A percentile compares a stretch with the other conserved stretches of the same genome.
Evolutionary conservation across 495 filamentous ascomycete species (phyloP).

Genomic region (Penicillium fimorum): DNA sequence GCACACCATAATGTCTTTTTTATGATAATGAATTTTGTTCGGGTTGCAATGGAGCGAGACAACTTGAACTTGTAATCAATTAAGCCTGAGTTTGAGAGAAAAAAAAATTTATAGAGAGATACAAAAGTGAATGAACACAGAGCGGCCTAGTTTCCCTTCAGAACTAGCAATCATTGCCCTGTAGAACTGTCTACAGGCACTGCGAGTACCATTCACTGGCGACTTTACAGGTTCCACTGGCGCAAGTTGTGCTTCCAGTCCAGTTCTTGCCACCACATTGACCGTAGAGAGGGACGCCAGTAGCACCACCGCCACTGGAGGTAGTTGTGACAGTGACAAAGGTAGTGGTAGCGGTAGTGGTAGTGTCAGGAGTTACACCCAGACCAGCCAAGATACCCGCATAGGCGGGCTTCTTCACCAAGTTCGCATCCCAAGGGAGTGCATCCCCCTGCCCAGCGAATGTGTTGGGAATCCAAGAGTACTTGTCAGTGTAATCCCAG

Average conservation of each 20-base stretch:
- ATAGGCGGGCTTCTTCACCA: constrained; percentile 58
- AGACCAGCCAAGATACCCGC: constrained; percentile 36
- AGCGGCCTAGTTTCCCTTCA: too few relatives aligned
- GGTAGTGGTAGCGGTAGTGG: constrained; percentile 20
- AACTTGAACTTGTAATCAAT: too few relatives aligned
- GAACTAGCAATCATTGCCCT: neutral
- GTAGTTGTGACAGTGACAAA: constrained; percentile 29
- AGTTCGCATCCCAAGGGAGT: constrained; percentile 53
- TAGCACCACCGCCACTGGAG: constrained; percentile 19
- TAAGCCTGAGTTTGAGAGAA: neutral
- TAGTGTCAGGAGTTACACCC: constrained; percentile 17
- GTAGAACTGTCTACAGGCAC: constrained; percentile 34
- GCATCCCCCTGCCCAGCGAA: constrained; percentile 55
- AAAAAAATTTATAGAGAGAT: neutral
- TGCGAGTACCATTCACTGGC: constrained; percentile 52
- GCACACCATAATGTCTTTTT: neutral
- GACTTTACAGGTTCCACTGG: constrained; percentile 40
- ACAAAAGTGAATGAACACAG: neutral
- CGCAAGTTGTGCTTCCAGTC: constrained; percentile 48
- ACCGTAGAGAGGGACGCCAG: constrained; percentile 42
- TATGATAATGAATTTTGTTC: constrained; percentile 25
- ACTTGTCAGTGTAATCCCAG: constrained; percentile 62
- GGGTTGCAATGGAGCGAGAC: neutral
- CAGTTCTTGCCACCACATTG: constrained; percentile 54
- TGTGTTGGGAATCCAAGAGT: constrained; percentile 57